Base-by-base conservation (phyloP, 805 yeast genomes). In the Hanseniaspora meyeri region DNA sequence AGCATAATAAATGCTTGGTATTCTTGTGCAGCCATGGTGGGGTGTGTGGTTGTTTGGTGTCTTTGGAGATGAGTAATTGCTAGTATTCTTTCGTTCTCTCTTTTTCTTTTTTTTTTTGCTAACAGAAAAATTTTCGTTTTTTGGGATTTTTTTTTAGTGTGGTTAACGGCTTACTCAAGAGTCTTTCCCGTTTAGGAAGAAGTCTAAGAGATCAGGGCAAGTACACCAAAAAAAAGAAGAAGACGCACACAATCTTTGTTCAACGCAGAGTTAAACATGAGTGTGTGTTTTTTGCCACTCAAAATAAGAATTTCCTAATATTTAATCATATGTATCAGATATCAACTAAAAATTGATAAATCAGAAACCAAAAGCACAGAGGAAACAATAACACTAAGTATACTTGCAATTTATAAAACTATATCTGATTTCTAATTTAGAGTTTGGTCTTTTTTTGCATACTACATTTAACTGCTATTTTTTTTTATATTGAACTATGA, bases 1-100 rank as follows among this genome's bases (percentile, higher is more conserved):
- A 97, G 90, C 57, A 88, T 79, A 20, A 91, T 79, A 50, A 91
- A 77, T 0, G 96, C 97, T 65, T 90, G 96, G 66, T 89, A 85
- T 70, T 89, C 96, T 97, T 29, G 24, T 4, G 37, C 31, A 20
- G 39, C 47, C 57, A 53, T 53, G 19, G 14, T 49, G 10, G n/a
- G n/a, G 8, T 36, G 6, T 12, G 38, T 16, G 38, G 38, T 2
- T 36, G n/a, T 40, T 5, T 40, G 12, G 4, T 6, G 39, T 17
- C 32, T 3, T 31, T 32, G 12, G 38, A 12, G 38, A 36, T 36
- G 29, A 40, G 38, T 36, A 36, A 39, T 39, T 38, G n/a, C 3
- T 24, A 24, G 27, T 24, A 24, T 24, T 24, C 27, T 3, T 24
- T 24, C 3, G 3, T 24, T 24, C 27, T 24, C 5, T 24, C 27